These are phyloP conservation scores for Ophidiomyces ophidiicola DNA, from an alignment of 2,329 filamentous ascomycete species.

Conservation along the genomic window DNA sequence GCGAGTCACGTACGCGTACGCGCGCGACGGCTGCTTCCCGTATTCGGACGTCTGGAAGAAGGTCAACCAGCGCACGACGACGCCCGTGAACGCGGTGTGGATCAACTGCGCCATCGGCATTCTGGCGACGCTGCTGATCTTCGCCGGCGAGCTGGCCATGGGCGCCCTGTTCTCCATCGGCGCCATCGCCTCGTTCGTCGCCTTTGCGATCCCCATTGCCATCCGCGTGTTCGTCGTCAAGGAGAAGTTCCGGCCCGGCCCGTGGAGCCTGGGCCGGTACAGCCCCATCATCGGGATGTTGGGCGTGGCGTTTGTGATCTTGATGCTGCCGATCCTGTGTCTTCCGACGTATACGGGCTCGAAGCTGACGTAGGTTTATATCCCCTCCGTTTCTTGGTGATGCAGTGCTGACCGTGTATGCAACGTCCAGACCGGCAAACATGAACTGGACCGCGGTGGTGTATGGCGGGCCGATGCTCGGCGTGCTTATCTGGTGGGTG, in stretches of 20 bases:
- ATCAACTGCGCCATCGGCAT: conserved; percentile 51
- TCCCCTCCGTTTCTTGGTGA: neutral
- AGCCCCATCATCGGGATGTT: conserved; percentile 46
- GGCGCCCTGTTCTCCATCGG: conserved; percentile 60
- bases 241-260: conserved; percentile 51
- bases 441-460: conserved; percentile 63
- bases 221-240: conserved; percentile 43
- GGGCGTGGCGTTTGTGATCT: conserved; percentile 47
- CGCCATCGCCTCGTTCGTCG: conserved; percentile 54
- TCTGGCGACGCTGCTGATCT: conserved; percentile 50
- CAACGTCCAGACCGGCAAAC: conserved; percentile 25
- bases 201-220: conserved; percentile 34
- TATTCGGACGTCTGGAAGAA: conserved; percentile 45
- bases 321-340: conserved; percentile 59
- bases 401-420: neutral
- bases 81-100: conserved; percentile 60
- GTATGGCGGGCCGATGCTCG: conserved; percentile 52
- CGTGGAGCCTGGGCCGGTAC: conserved; percentile 54
- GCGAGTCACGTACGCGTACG: conserved; percentile 60
- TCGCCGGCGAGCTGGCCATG: conserved; percentile 50
- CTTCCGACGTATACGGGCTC: conserved; percentile 47
- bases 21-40: conserved; percentile 59
- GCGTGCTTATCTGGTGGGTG: conserved; percentile 50
- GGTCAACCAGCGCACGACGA: conserved; percentile 50
- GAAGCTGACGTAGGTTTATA: conserved; percentile 36